Conservation (phyloP, 116 monocot genomes). For the Posidonia oceanica region DNA sequence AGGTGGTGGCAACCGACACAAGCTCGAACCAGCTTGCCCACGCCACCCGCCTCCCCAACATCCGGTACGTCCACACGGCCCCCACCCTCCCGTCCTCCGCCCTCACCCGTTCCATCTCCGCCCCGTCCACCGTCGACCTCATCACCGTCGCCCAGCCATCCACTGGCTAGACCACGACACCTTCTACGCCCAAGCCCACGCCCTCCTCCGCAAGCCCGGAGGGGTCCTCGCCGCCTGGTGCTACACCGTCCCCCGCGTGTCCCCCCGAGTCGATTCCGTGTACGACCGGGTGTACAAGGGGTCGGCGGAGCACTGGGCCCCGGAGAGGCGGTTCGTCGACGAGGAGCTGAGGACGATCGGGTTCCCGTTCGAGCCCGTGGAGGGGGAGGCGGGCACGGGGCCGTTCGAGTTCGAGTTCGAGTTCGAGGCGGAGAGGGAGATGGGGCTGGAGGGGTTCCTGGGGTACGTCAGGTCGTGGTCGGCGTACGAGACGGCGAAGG, state of each 20-base stretch:
- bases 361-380: constrained; percentile 68
- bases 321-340: constrained; percentile 36
- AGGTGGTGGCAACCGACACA: constrained; percentile 63
- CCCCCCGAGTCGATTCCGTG: constrained; percentile 30
- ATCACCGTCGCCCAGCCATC: constrained; percentile 71
- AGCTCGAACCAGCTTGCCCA: constrained; percentile 45
- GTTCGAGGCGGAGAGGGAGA: constrained; percentile 34
- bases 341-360: constrained; percentile 39
- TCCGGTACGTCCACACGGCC: constrained; percentile 46
- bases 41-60: constrained; percentile 46
- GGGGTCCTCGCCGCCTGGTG: constrained; percentile 86
- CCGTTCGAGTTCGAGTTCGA: constrained; percentile 64
- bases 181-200: constrained; percentile 39
- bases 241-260: constrained; percentile 41
- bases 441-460: constrained; percentile 35
- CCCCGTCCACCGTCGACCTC: constrained; percentile 41
- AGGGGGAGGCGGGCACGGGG: constrained; percentile 49
- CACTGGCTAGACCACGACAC: constrained; percentile 71
- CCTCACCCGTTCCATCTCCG: constrained; percentile 26
- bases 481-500: constrained; percentile 73
- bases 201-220: constrained; percentile 29
- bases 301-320: constrained; percentile 47
- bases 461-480: constrained; percentile 72
- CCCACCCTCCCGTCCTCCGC: constrained; percentile 16
- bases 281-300: constrained; percentile 13